These are phyloP conservation scores for Trichoderma sp. DNA, from an alignment of 2,329 filamentous ascomycete species.

Conservation along the genomic window DNA sequence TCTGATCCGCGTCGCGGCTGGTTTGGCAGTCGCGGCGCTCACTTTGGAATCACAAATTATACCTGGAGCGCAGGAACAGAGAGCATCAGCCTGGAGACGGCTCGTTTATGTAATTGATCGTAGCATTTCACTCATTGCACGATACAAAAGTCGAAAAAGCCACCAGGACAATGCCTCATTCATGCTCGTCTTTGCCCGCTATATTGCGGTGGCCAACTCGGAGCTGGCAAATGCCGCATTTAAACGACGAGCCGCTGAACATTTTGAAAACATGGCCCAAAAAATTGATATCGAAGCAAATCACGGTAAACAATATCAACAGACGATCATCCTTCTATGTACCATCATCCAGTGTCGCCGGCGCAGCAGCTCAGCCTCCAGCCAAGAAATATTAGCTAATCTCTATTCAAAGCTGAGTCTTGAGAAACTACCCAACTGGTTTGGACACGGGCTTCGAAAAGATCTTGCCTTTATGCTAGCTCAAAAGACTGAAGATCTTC, in stretches of 20 bases:
- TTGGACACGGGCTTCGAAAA: constrained; percentile 46
- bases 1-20: constrained; percentile 39
- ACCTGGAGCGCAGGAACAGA: constrained; percentile 21
- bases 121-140: constrained; percentile 32
- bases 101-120: constrained; percentile 36
- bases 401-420: constrained; percentile 48
- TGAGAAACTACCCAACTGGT: constrained; percentile 40
- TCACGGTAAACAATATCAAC: constrained; percentile 34
- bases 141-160: constrained; percentile 21
- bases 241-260: constrained; percentile 32
- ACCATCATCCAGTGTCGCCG: constrained; percentile 54
- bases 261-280: constrained; percentile 33
- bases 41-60: constrained; percentile 29
- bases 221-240: constrained; percentile 21
- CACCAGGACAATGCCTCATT: constrained; percentile 32
- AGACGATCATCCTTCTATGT: constrained; percentile 47
- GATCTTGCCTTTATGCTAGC: constrained; percentile 58
- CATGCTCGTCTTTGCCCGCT: constrained; percentile 36
- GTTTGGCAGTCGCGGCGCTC: constrained; percentile 37
- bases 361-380: constrained; percentile 45
- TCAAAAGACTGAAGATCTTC: constrained; percentile 55
- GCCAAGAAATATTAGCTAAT: constrained; percentile 44
- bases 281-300: constrained; percentile 30
- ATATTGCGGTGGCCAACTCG: constrained; percentile 35
- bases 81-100: constrained; percentile 33